Base-by-base conservation (phyloP, 805 yeast species). In the Starmerella riodocensis region DNA sequence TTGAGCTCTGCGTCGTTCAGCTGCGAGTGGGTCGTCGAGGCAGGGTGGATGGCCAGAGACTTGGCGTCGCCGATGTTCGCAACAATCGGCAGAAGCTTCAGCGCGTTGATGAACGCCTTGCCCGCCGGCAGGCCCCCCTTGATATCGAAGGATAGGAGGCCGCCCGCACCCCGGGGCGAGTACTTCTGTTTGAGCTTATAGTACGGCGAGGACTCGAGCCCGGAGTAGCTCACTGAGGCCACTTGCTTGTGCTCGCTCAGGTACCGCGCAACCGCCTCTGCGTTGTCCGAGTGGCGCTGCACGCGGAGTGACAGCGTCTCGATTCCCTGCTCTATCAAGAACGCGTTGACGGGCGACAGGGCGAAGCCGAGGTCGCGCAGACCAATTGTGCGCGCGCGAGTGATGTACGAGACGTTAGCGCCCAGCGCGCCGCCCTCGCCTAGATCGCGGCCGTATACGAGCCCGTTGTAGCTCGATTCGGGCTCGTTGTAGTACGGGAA, bases 31-130 rank as follows among this genome's bases (percentile, higher is more conserved):
- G 97, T 88, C 29, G 97, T 91, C 63, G 73, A 84, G 70, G 78
- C 86, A 49, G 98, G 98, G 39, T 95, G 86, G 61, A 88, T 88
- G 42, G 88, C 93, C 58, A 88, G 71, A 32, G 97, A 83, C 67
- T 88, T 91, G 36, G 88, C 77, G 57, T 88, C 98, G 58, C 98
- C 98, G 43, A 88, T 96, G 55, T 88, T 88, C 36, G 98, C 97
- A 58, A 91, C 74, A 66, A 85, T 82, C 24, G 94, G 78, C 41
- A 94, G 93, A 42, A 91, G 63, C 62, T 83, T 73, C 61, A 91
- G 73, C 52, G 64, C 65, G 61, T 86, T 94, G 45, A 83, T 94
- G 45, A 85, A 83, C 52, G 68, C 71, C 39, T 88, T 86, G 52
- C 93, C 84, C 29, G 86, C 73, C 49, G 76, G 79, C n/a, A 59